phyloP scores from a whole-genome alignment of 2,329 filamentous ascomycete genomes.

The Davidsoniella eucalypti region DNA sequence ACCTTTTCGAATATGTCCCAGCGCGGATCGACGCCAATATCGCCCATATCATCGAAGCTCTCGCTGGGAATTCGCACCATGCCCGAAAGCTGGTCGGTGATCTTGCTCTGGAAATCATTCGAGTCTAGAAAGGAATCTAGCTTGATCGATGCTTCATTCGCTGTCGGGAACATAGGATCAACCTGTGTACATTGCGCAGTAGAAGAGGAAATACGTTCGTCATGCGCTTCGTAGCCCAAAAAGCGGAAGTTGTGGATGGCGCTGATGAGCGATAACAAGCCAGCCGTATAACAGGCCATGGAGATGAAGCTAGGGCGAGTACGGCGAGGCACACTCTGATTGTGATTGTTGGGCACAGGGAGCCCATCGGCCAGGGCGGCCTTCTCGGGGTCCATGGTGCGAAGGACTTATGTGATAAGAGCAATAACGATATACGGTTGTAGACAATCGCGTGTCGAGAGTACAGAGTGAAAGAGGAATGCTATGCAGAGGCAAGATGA shows the following conservation, averaged over 20 bases:
- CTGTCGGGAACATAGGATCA: slow-evolving; percentile 19
- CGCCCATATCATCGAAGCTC: slow-evolving; percentile 37
- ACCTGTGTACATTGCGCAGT: slow-evolving; percentile 20
- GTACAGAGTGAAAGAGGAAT: no score
- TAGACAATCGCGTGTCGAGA: no score
- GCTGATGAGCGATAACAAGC: neutral
- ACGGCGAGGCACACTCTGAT: no score
- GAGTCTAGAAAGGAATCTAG: slow-evolving; percentile 21
- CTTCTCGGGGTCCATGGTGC: slow-evolving; percentile 2
- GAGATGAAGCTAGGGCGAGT: no score
- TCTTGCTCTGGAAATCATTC: slow-evolving; percentile 20
- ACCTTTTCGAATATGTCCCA: slow-evolving; percentile 44
- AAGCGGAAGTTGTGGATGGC: neutral
- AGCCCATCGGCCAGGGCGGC: neutral
- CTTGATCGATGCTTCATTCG: slow-evolving; percentile 17
- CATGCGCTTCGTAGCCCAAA: neutral
- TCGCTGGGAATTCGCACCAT: slow-evolving; percentile 38
- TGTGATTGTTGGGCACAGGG: neutral
- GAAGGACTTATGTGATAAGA: neutral
- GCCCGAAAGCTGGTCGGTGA: slow-evolving; percentile 23
- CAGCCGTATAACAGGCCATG: neutral
- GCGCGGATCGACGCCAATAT: slow-evolving; percentile 35
- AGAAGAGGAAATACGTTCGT: neutral
- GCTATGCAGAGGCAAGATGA: no score
- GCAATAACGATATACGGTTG: no score